Evolutionary conservation across 2,329 filamentous ascomycete genomes (phyloP), one percentile per base, ranked within the genome.

Genomic region (Phoma sp.): DNA sequence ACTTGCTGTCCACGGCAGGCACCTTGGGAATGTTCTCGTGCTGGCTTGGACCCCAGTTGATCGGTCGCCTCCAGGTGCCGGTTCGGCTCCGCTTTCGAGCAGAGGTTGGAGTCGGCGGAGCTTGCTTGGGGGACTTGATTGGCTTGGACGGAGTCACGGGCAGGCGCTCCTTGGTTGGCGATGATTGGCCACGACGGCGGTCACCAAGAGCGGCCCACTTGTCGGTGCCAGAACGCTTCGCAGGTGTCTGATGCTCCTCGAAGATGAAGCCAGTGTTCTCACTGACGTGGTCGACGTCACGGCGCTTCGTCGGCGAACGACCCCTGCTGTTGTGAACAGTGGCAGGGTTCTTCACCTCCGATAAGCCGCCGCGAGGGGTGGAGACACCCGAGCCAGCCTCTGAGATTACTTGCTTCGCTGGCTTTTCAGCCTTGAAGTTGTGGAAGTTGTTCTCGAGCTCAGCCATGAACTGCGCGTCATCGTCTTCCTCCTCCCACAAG

Each of bases 401-500:
- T 55, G 74, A 68, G 59, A 77, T 65, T 56, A 73, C 65, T 45
- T 68, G 63, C 65, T 76, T 76, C 55, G 77, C 72, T 53, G 64
- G 61, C 67, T 72, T 74, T 44, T 70, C 62, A 49, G 49, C 63
- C 36, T 55, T 61, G 45, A 67, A 62, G 19, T 67, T 67, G 27
- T 88, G 85, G 61, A 84, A 84, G 56, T 79, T 77, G 58, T 83
- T 83, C 70, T 88, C 85, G 32, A 83, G 81, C 65, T 90, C 85
- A 60, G 89, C 71, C 17, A 73, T 60, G 49, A 68, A 70, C 45
- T 70, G 87, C 47, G 63, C 63, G 61, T 90, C 88, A 69, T 95
- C 92, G 49, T 98, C 94, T 73, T 98, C 94, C 75, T 98, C 94
- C 55, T 98, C 94, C 89, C 92, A 97, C 75, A 98, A 87, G 75